These are phyloP conservation scores for Diplotaxis tenuifolia DNA, from an alignment of 345 rosid species.

Conservation along the genomic window DNA sequence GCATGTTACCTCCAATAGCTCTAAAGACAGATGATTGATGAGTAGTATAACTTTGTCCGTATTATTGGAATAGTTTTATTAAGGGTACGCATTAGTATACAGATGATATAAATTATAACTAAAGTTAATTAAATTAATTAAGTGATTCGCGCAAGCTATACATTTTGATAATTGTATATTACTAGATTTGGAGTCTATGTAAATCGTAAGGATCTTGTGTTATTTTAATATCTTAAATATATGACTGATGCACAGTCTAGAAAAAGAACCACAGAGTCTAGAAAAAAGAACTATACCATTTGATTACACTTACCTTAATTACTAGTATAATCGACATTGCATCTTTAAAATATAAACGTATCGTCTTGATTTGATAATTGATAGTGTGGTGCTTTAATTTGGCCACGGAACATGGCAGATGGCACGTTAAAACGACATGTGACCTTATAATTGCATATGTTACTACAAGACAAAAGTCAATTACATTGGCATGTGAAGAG, in stretches of 20 bases:
- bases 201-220: background rate
- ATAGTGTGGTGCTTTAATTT: slow-evolving; percentile 20
- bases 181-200: background rate
- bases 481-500: background rate
- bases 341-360: background rate
- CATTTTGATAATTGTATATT: too few species aligned
- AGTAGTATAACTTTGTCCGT: slow-evolving; percentile 7
- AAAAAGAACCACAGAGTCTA: too few species aligned
- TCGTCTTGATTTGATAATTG: background rate
- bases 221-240: background rate
- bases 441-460: slow-evolving; percentile 26
- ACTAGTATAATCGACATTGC: background rate
- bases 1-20: slow-evolving; percentile 28
- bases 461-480: slow-evolving; percentile 23
- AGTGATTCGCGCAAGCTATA: too few species aligned
- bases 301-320: background rate
- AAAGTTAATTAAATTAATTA: too few species aligned
- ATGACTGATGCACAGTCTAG: background rate
- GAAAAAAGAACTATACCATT: background rate
- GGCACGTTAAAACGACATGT: slow-evolving; percentile 35
- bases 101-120: background rate
- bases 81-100: background rate
- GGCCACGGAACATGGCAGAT: slow-evolving; percentile 32
- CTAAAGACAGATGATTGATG: background rate
- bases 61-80: slow-evolving; percentile 2